Conservation (phyloP, 805 yeast genomes). For the Wickerhamiella hasegawae region DNA sequence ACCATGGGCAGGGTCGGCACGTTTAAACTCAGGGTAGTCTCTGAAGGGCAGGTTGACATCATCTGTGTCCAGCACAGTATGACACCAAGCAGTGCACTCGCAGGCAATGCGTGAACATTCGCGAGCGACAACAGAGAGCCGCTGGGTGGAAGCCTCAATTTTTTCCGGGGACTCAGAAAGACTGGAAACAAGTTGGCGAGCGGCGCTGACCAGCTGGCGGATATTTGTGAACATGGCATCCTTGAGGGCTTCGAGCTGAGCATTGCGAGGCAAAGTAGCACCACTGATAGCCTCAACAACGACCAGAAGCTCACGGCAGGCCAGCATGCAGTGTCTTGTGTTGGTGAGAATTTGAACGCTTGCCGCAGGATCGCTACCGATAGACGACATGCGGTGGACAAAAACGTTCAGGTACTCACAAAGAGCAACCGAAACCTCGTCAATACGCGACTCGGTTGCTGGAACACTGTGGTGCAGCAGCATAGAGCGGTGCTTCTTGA, state of each 20-base stretch:
- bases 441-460: constrained; percentile 19
- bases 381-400: constrained; percentile 15
- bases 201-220: constrained; percentile 21
- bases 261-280: constrained; percentile 15
- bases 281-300: constrained; percentile 21
- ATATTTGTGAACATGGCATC: constrained; percentile 22
- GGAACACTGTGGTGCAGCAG: constrained; percentile 10
- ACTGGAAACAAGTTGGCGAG: constrained; percentile 23
- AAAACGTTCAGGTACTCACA: constrained; percentile 21
- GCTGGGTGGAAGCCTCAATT: constrained; percentile 13
- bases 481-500: neutral
- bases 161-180: constrained; percentile 11
- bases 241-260: constrained; percentile 20
- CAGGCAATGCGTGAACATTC: constrained; percentile 22
- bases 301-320: constrained; percentile 24
- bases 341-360: constrained; percentile 20
- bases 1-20: neutral
- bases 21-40: neutral
- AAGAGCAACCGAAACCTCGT: constrained; percentile 22
- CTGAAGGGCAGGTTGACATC: neutral
- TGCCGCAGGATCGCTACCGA: constrained; percentile 19
- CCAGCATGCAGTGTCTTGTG: constrained; percentile 25
- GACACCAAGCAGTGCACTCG: constrained; percentile 19
- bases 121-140: constrained; percentile 17
- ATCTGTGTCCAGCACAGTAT: neutral